phyloP scores from a whole-genome alignment of 352 stramenopile genomes.

The Globisporangium canariense region DNA sequence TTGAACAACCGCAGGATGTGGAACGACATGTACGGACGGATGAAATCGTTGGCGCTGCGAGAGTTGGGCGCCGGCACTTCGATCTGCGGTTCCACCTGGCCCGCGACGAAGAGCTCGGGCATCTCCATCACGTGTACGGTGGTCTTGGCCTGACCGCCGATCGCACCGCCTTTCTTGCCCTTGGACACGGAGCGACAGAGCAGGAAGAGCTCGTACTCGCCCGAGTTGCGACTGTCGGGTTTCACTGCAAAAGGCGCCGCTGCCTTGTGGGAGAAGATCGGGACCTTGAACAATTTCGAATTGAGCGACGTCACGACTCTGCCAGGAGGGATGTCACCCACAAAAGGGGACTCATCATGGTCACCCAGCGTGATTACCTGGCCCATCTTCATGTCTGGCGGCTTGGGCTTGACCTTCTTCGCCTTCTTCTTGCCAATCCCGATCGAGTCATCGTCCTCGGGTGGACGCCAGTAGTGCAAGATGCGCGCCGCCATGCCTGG shows the following conservation, averaged over 20 bases:
- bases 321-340: conserved; percentile 73
- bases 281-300: conserved; percentile 83
- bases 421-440: conserved; percentile 68
- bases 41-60: conserved; percentile 79
- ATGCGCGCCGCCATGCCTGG: conserved; percentile 82
- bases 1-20: conserved; percentile 84
- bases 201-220: conserved; percentile 65
- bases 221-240: conserved; percentile 33
- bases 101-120: conserved; percentile 68
- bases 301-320: conserved; percentile 77
- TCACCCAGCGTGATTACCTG: conserved; percentile 80
- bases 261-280: conserved; percentile 71
- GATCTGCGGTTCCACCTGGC: conserved; percentile 80
- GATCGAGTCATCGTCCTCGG: conserved; percentile 41
- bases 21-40: conserved; percentile 85
- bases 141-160: conserved; percentile 42
- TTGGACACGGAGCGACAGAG: conserved; percentile 72
- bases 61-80: conserved; percentile 82
- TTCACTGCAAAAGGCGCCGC: conserved; percentile 46
- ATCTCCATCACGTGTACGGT: conserved; percentile 78
- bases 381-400: conserved; percentile 75
- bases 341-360: conserved; percentile 79
- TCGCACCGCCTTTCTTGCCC: conserved; percentile 49
- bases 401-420: conserved; percentile 64
- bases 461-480: conserved; percentile 80